Evolutionary conservation across 192 early-diverging fungal genomes (phyloP).

Genomic region (Coemansia sp.): DNA sequence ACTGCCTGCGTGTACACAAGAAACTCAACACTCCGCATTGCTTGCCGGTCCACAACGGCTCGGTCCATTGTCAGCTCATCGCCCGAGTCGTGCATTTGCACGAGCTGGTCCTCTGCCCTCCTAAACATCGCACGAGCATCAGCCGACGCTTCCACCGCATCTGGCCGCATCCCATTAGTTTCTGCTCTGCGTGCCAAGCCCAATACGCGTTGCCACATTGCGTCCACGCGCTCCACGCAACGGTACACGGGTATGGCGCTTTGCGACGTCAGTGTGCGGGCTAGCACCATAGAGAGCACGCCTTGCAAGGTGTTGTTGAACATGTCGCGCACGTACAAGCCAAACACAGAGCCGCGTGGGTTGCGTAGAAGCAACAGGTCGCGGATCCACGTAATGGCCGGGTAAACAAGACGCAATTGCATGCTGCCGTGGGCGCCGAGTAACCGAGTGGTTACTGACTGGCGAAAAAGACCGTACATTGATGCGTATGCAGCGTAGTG

Average conservation of each 20-base stretch:
- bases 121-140: neutral
- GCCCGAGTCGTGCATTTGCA: conserved; percentile 1
- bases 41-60: neutral
- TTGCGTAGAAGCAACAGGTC: conserved; percentile 12
- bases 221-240: conserved; percentile 1
- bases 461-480: conserved; percentile 37
- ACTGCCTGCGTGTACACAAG: conserved; percentile 23
- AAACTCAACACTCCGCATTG: conserved; percentile 9
- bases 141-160: neutral
- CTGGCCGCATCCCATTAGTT: neutral
- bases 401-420: neutral
- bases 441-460: conserved; percentile 24
- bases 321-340: conserved; percentile 33
- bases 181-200: neutral
- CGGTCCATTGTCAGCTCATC: neutral
- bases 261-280: conserved; percentile 11
- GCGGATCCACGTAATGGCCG: conserved; percentile 20
- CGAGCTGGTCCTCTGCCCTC: neutral
- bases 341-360: conserved; percentile 28
- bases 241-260: conserved; percentile 9
- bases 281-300: neutral
- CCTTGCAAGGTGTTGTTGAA: conserved; percentile 10
- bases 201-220: neutral
- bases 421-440: neutral
- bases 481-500: conserved; percentile 30